Evolutionary conservation across 441 rosid genomes (phyloP).

Genomic region (Pelargonium exstipulatum): DNA sequence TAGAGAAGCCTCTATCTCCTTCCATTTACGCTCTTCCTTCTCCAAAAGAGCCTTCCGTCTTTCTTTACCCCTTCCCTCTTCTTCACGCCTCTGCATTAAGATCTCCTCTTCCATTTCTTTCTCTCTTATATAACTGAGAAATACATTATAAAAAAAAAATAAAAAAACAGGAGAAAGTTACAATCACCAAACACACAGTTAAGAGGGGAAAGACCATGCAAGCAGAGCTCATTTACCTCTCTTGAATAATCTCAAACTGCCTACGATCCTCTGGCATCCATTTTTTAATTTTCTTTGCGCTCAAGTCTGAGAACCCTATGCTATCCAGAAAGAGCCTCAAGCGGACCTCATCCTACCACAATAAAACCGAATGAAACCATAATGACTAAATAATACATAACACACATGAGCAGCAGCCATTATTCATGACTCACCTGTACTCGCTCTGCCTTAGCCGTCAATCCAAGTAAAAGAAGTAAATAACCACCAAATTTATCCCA

Average conservation of each 20-base stretch:
- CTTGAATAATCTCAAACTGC: constrained; percentile 98
- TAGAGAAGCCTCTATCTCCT: constrained; percentile 99
- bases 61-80: constrained; percentile 99
- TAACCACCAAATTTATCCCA: constrained; percentile 99
- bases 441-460: constrained; percentile 96
- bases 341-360: constrained; percentile 91
- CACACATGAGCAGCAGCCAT: constrained; percentile 15
- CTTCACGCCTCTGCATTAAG: constrained; percentile 98
- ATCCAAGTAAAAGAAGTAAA: constrained; percentile 89
- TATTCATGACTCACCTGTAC: constrained; percentile 66
- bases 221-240: constrained; percentile 52
- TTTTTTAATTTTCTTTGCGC: constrained; percentile 97
- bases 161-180: not conserved
- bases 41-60: constrained; percentile 97
- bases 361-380: constrained; percentile 12
- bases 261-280: constrained; percentile 99
- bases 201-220: constrained; percentile 15
- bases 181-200: constrained; percentile 15
- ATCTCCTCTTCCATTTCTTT: constrained; percentile 99
- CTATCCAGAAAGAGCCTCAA: constrained; percentile 98
- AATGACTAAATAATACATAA: constrained; percentile 17
- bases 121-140: constrained; percentile 85
- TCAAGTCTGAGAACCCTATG: constrained; percentile 95
- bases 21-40: constrained; percentile 99
- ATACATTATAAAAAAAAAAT: constrained; percentile 11